Percentiles rank a stretch among this genome's conserved stretches.
phyloP scores from a whole-genome alignment of 139 green algal species.

The Tetradesmus lagerheimii region DNA sequence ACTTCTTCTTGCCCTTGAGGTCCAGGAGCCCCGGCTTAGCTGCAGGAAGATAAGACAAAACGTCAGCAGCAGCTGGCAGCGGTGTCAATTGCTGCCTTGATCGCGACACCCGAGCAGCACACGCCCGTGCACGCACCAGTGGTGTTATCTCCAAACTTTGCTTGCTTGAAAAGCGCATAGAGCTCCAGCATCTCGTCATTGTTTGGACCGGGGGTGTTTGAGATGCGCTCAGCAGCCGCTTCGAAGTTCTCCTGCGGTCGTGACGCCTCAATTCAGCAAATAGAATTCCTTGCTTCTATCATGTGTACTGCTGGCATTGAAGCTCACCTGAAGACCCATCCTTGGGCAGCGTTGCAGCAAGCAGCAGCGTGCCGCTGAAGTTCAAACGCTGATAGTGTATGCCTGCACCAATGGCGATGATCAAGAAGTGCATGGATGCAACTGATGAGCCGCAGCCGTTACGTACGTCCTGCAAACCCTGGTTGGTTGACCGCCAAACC shows the following conservation, averaged over 20 bases:
- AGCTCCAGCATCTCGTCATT: conserved; percentile 79
- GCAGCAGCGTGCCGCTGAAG: neutral
- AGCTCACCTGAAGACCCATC: conserved; percentile 9
- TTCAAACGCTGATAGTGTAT: neutral
- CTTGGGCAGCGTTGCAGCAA: neutral
- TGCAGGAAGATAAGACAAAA: neutral
- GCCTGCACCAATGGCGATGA: neutral
- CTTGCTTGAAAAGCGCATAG: conserved; percentile 86
- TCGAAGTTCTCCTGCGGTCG: conserved; percentile 82
- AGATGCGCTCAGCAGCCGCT: conserved; percentile 64
- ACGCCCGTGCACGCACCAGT: conserved; percentile 44
- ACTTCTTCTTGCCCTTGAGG: conserved; percentile 79
- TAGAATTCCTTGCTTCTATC: neutral
- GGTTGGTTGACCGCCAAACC: neutral
- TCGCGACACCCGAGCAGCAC: neutral
- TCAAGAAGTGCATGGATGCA: neutral
- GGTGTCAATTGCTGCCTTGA: neutral
- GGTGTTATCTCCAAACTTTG: conserved; percentile 72
- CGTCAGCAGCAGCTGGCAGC: neutral
- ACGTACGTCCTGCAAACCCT: neutral
- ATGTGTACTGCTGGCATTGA: neutral
- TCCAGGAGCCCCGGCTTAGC: conserved; percentile 76
- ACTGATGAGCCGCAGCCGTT: neutral
- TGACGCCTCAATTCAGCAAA: neutral
- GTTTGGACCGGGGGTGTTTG: conserved; percentile 43